Percentiles rank a stretch among this genome's conserved stretches.
Conservation (phyloP, 257 asterid genomes). For the Nicotiana knightiana region DNA sequence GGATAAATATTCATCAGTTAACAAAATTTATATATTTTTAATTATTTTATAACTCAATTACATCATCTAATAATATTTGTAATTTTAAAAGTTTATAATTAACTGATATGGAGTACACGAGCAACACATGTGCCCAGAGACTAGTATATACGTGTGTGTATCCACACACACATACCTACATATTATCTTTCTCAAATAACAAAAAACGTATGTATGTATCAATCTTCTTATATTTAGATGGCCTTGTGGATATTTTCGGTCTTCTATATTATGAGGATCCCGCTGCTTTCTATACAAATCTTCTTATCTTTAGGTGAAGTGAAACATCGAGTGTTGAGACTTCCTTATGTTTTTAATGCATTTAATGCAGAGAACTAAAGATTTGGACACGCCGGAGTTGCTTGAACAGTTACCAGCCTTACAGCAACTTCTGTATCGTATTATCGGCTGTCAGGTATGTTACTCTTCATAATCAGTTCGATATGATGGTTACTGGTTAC, state of each 20-base stretch:
- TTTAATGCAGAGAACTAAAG: conserved; percentile 73
- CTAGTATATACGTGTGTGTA: too few relatives aligned
- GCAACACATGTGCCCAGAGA: too few relatives aligned
- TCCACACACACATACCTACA: too few relatives aligned
- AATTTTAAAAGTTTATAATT: too few relatives aligned
- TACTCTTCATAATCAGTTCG: conserved; percentile 9
- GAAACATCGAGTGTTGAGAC: not conserved
- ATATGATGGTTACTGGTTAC: not conserved
- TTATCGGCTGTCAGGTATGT: conserved; percentile 80
- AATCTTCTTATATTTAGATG: not conserved
- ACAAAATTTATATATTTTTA: too few relatives aligned
- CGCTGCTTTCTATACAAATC: not conserved
- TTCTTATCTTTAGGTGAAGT: not conserved
- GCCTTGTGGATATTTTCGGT: not conserved
- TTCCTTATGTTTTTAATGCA: not conserved
- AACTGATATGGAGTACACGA: too few relatives aligned
- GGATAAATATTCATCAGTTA: too few relatives aligned
- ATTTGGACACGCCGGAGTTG: conserved; percentile 64
- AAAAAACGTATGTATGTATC: too few relatives aligned
- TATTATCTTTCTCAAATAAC: too few relatives aligned
- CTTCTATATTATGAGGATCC: not conserved
- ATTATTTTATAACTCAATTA: too few relatives aligned
- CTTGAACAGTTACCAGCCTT: conserved; percentile 83
- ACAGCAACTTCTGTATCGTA: conserved; percentile 82
- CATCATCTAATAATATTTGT: too few relatives aligned